Evolutionary conservation across 108 stramenopile genomes (phyloP).

Genomic region (Fragilariopsis cylindrus): DNA sequence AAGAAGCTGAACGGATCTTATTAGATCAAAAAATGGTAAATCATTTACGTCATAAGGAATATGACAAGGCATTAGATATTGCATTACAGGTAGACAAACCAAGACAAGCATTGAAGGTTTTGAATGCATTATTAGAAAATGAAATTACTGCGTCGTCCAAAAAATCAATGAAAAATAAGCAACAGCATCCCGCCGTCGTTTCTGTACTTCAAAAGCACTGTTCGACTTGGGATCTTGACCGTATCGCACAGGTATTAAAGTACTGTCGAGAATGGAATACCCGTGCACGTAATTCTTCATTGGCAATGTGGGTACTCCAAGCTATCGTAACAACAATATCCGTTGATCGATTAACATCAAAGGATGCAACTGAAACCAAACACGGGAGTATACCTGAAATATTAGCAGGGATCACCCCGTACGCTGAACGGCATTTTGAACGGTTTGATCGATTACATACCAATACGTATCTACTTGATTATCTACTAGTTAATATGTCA

Average conservation of each 20-base stretch:
- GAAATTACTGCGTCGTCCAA: slow-evolving; percentile 38
- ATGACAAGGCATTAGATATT: slow-evolving; percentile 78
- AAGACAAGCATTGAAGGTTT: slow-evolving; percentile 71
- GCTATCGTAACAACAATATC: slow-evolving; percentile 74
- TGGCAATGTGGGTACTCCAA: slow-evolving; percentile 72
- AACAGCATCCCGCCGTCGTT: not conserved
- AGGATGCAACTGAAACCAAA: slow-evolving; percentile 36
- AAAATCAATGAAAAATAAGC: slow-evolving; percentile 26
- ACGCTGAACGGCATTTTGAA: slow-evolving; percentile 89
- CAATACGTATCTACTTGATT: slow-evolving; percentile 78
- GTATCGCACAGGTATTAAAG: slow-evolving; percentile 66
- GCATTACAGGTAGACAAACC: slow-evolving; percentile 86
- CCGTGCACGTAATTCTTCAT: slow-evolving; percentile 73
- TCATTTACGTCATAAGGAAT: slow-evolving; percentile 87
- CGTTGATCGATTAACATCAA: slow-evolving; percentile 55
- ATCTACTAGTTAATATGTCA: slow-evolving; percentile 70
- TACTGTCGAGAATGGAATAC: slow-evolving; percentile 94
- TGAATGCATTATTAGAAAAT: slow-evolving; percentile 74
- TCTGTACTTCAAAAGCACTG: slow-evolving; percentile 65
- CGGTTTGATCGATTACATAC: slow-evolving; percentile 74
- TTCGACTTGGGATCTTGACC: slow-evolving; percentile 61
- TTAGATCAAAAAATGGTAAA: slow-evolving; percentile 87
- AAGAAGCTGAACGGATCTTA: slow-evolving; percentile 73
- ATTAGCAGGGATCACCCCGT: slow-evolving; percentile 76
- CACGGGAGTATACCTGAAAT: slow-evolving; percentile 60